phyloP scores from a whole-genome alignment of 2,329 filamentous ascomycete species.

The Aspergillus cejpii region DNA sequence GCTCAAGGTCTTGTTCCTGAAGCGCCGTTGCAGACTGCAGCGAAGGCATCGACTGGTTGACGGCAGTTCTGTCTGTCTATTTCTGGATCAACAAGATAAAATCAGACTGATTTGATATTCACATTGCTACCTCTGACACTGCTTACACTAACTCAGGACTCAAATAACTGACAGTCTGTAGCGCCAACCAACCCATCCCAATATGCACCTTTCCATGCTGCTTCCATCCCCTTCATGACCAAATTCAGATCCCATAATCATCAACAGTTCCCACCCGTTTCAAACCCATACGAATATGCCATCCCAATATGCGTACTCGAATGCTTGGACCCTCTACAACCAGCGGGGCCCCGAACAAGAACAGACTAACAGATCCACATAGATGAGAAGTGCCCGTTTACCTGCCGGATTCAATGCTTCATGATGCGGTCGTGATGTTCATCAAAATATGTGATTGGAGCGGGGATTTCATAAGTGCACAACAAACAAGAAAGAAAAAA shows the following conservation, averaged over 20 bases:
- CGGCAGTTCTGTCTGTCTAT: neutral
- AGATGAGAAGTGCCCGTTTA: neutral
- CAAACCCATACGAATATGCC: neutral
- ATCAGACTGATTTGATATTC: neutral
- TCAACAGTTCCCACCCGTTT: neutral
- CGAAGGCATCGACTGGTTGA: neutral
- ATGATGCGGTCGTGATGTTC: constrained; percentile 14
- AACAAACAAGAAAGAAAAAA: constrained; percentile 8
- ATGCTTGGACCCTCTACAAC: neutral
- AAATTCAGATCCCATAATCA: neutral
- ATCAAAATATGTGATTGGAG: constrained; percentile 13
- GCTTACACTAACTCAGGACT: neutral
- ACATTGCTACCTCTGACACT: neutral
- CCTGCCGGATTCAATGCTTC: constrained; percentile 7
- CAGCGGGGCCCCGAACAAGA: neutral
- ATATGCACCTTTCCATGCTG: neutral
- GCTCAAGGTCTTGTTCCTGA: too few species aligned
- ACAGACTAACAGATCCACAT: neutral
- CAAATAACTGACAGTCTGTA: neutral
- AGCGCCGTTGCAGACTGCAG: neutral
- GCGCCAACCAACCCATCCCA: neutral
- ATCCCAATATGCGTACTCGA: neutral
- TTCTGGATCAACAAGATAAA: neutral
- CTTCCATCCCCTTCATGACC: neutral
- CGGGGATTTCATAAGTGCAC: constrained; percentile 18